phyloP scores from a whole-genome alignment of 2,329 filamentous ascomycete species.

The Pseudocercospora pini-densiflorae region DNA sequence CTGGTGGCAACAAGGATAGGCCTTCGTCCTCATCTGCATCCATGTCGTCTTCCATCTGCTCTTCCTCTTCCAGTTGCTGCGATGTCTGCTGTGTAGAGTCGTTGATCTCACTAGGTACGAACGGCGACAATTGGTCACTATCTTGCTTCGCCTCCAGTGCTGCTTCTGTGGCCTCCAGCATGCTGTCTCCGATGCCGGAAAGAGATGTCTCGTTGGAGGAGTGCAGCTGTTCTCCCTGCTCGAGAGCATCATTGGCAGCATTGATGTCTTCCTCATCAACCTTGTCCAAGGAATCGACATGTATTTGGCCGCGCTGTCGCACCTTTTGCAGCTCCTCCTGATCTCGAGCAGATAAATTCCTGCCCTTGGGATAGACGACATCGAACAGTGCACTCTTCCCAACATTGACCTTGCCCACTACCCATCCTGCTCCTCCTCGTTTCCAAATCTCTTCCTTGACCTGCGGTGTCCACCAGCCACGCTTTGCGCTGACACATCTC shows the following conservation, averaged over 20 bases:
- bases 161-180: slow-evolving; percentile 12
- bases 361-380: slow-evolving; percentile 78
- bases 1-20: slow-evolving; percentile 70
- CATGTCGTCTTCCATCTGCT: slow-evolving; percentile 16
- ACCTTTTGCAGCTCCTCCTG: slow-evolving; percentile 15
- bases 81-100: neutral
- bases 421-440: slow-evolving; percentile 86
- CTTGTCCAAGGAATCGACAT: neutral
- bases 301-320: slow-evolving; percentile 10
- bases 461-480: slow-evolving; percentile 87
- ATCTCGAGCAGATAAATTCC: slow-evolving; percentile 28
- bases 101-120: neutral
- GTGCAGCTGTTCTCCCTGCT: neutral
- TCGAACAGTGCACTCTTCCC: slow-evolving; percentile 94
- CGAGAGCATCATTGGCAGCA: neutral
- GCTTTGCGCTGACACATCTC: slow-evolving; percentile 80
- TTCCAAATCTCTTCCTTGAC: slow-evolving; percentile 85
- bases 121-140: neutral
- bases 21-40: slow-evolving; percentile 35
- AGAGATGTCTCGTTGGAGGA: neutral
- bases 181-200: slow-evolving; percentile 13
- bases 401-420: slow-evolving; percentile 98
- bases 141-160: neutral
- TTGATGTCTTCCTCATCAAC: neutral
- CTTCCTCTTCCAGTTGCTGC: slow-evolving; percentile 3